Conservation (phyloP, 495 filamentous ascomycete genomes). For the Xylaria venustula region DNA sequence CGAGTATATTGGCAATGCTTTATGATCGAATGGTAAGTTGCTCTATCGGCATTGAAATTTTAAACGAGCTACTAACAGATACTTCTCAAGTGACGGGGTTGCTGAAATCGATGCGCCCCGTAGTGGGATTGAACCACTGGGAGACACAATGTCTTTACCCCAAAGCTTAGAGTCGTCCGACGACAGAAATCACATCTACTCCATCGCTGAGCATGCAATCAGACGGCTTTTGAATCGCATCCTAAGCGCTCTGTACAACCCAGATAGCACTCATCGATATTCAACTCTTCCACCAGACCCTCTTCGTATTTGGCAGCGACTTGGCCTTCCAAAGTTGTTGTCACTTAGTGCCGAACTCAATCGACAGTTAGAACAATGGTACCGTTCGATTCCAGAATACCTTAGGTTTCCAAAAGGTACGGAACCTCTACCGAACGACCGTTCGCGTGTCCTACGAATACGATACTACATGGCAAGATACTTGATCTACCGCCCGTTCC, state of each 20-base stretch:
- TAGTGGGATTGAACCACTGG: constrained; percentile 35
- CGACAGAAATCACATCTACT: constrained; percentile 32
- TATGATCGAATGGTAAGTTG: constrained; percentile 34
- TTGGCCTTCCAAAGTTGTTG: constrained; percentile 28
- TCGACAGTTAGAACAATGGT: constrained; percentile 38
- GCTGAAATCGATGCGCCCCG: constrained; percentile 35
- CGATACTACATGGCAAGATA: constrained; percentile 37
- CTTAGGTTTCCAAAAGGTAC: constrained; percentile 29
- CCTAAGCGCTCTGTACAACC: constrained; percentile 35
- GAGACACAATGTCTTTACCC: constrained; percentile 32
- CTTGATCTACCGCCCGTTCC: constrained; percentile 36
- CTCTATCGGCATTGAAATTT: not conserved
- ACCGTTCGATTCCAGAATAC: constrained; percentile 36
- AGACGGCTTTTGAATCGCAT: constrained; percentile 37
- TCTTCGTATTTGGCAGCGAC: constrained; percentile 29
- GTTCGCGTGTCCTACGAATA: constrained; percentile 31
- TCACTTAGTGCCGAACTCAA: constrained; percentile 34
- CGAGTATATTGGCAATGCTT: constrained; percentile 39
- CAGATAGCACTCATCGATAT: constrained; percentile 24
- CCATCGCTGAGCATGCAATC: constrained; percentile 37
- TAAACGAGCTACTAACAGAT: constrained; percentile 3
- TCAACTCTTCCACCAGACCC: constrained; percentile 18
- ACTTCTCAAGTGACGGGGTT: constrained; percentile 26
- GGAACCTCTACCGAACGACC: constrained; percentile 24
- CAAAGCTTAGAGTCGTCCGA: constrained; percentile 34